Evolutionary conservation across 2,329 filamentous ascomycete genomes (phyloP).

Genomic region (Monosporascus sp.): DNA sequence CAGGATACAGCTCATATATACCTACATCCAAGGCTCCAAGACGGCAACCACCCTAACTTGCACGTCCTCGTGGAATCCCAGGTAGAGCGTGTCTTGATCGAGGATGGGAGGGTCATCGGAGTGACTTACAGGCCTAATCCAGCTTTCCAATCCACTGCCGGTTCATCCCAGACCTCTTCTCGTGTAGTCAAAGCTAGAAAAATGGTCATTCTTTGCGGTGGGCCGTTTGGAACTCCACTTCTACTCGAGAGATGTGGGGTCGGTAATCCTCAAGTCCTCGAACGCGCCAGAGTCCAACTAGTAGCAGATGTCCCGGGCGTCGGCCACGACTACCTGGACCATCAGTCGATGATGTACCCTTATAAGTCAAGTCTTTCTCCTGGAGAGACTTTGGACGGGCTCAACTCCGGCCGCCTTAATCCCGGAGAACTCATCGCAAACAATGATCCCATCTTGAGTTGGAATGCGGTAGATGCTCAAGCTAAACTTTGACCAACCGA

Average conservation of each 20-base stretch:
- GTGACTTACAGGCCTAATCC: slow-evolving; percentile 12
- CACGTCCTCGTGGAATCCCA: slow-evolving; percentile 48
- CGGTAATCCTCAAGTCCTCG: slow-evolving; percentile 38
- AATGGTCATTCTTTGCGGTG: slow-evolving; percentile 36
- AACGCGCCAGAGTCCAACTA: slow-evolving; percentile 25
- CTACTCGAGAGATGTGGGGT: slow-evolving; percentile 50
- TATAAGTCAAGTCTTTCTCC: slow-evolving; percentile 29
- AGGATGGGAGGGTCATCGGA: slow-evolving; percentile 8
- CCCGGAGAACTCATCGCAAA: slow-evolving; percentile 35
- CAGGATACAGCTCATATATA: slow-evolving; percentile 39
- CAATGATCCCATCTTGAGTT: slow-evolving; percentile 47
- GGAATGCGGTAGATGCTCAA: slow-evolving; percentile 52
- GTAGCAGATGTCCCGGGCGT: slow-evolving; percentile 40
- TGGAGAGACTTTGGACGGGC: slow-evolving; percentile 13
- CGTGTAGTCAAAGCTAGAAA: slow-evolving; percentile 37
- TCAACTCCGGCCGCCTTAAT: slow-evolving; percentile 5
- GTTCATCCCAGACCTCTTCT: no score
- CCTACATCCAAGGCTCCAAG: slow-evolving; percentile 44
- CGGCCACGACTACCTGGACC: slow-evolving; percentile 43
- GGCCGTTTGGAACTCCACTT: slow-evolving; percentile 36
- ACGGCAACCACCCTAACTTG: slow-evolving; percentile 41
- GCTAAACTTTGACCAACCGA: slow-evolving; percentile 43
- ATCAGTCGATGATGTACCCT: slow-evolving; percentile 42
- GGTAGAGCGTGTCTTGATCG: slow-evolving; percentile 27
- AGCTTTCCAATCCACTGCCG: neutral